These are phyloP conservation scores for Globisporangium polare DNA, from an alignment of 352 stramenopile genomes.

Conservation along the genomic window DNA sequence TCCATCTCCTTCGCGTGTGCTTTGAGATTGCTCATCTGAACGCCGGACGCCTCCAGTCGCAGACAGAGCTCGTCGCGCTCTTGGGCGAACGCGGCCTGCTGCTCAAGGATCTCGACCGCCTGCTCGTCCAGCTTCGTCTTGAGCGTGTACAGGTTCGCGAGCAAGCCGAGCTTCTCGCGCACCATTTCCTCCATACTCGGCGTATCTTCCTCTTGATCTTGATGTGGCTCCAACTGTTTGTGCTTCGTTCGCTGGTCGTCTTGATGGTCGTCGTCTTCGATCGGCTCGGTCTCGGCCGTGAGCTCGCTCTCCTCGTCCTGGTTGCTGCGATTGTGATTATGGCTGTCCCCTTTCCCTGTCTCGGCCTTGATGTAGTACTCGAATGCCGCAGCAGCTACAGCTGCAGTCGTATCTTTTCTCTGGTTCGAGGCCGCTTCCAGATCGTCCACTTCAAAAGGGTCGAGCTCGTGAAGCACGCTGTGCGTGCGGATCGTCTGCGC, in stretches of 20 bases:
- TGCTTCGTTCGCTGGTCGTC: neutral
- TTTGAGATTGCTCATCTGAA: conserved; percentile 8
- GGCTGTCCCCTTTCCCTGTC: neutral
- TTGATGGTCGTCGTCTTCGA: neutral
- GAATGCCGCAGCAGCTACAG: neutral
- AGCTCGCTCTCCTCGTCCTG: conserved; percentile 8
- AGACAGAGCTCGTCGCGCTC: conserved; percentile 15
- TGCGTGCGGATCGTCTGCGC: neutral
- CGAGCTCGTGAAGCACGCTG: neutral
- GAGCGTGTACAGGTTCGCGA: conserved; percentile 26
- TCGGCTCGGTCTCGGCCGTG: conserved; percentile 6
- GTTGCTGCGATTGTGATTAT: neutral
- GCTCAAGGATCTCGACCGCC: conserved; percentile 13
- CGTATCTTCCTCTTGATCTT: conserved; percentile 7
- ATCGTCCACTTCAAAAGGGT: neutral
- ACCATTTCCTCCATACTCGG: conserved; percentile 16
- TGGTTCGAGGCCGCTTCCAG: neutral
- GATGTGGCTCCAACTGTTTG: neutral
- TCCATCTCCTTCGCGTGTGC: conserved; percentile 17
- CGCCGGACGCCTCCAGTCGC: conserved; percentile 18
- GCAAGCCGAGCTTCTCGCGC: conserved; percentile 18
- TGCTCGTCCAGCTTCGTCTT: conserved; percentile 19
- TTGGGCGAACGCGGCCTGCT: conserved; percentile 20
- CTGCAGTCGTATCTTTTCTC: neutral
- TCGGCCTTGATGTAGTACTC: neutral